Evolutionary conservation across 371 early-diverging fungal species (phyloP), one percentile per base, ranked within the genome.

Genomic region (Coemansia sp.): DNA sequence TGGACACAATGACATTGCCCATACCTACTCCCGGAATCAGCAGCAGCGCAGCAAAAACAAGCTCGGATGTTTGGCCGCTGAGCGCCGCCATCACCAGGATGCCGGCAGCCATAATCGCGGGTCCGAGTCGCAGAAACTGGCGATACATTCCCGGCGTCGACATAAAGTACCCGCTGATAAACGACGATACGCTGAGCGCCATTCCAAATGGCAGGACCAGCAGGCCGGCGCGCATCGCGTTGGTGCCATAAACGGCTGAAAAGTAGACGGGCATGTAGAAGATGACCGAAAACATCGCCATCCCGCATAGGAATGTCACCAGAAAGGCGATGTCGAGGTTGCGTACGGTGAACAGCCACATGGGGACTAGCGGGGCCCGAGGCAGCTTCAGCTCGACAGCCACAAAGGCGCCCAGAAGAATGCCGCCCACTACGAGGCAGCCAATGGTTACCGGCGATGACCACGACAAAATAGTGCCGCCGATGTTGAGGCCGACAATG

Each of bases 181-280:
- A 66, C n/a, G 75, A 75, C 29, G 75, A 74, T 7, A 71, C 42
- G 31, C 75, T 71, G 2, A 74, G 72, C 31, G 75, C 53, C 37
- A 75, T 40, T 32, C 74, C 75, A 33, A 75, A 71, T 4, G 75
- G 75, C 46, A 75, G 40, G 5, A 62, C 62, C 12, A 75, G 60
- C 37, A 89, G 57, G 10, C 89, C 88, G 2, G 89, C 82, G 1
- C 58, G 49, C 8, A 85, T 88, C 0, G 88, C 83, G 9, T 78
- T 66, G 29, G 66, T 70, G 5, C 83, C 83, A 42, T 75, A 71
- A 32, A 90, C 89, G 31, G 90, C 84, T 66, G 89, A 90, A 72
- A 91, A 90, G 64, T 87, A 95, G 7, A 91, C 77, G 4, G 94
- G 92, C 16, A 88, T 64, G 56, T 85, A 88, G 49, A 82, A 86